phyloP scores from a whole-genome alignment of 2,329 filamentous ascomycete genomes.

The Ophiocordyceps camponoti-saundersi region DNA sequence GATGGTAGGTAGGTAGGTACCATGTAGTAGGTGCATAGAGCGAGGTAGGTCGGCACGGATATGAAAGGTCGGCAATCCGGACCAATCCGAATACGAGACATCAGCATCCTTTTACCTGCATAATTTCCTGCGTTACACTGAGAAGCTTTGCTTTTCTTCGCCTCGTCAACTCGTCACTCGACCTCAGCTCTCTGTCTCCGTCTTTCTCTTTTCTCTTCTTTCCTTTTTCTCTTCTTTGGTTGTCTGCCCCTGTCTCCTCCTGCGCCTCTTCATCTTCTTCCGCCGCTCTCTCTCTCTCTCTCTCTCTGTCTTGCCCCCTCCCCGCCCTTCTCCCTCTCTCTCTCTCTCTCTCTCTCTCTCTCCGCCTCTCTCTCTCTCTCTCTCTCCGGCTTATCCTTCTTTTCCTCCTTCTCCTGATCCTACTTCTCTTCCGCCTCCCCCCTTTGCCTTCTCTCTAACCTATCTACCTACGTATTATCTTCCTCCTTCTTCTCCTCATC shows the following conservation, averaged over 20 bases:
- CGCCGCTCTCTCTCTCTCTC: too few relatives aligned
- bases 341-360: neutral
- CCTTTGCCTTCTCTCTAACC: neutral
- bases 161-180: neutral
- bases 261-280: too few relatives aligned
- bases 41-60: too few relatives aligned
- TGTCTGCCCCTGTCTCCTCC: neutral
- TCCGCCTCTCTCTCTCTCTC: neutral
- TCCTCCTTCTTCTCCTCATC: neutral
- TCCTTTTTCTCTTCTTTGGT: neutral
- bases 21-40: too few relatives aligned
- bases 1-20: too few relatives aligned
- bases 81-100: neutral
- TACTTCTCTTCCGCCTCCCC: neutral
- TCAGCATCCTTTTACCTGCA: neutral
- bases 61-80: too few relatives aligned
- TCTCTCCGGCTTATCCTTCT: neutral
- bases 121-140: neutral
- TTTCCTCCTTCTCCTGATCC: neutral
- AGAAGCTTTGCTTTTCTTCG: neutral
- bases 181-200: neutral
- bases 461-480: neutral
- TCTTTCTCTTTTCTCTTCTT: neutral
- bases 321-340: neutral
- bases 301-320: too few relatives aligned